These are phyloP conservation scores for Blastobotrys americana DNA, from an alignment of 805 yeast genomes.

Conservation along the genomic window DNA sequence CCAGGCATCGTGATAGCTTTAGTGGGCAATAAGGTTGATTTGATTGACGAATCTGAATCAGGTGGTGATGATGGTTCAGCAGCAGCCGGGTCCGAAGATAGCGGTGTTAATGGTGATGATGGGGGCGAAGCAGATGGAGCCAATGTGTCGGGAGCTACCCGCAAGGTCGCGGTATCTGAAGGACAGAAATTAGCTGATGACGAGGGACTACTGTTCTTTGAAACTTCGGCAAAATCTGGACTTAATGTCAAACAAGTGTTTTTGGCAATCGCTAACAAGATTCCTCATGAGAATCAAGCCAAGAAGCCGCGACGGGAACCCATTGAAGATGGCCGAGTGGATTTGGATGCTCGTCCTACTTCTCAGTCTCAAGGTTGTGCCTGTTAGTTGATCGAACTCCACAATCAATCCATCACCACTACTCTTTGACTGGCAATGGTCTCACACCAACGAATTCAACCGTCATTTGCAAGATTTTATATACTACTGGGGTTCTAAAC, in stretches of 20 bases:
- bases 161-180: slow-evolving; percentile 80
- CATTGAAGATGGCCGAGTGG: slow-evolving; percentile 9
- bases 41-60: slow-evolving; percentile 39
- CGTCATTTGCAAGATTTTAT: no score
- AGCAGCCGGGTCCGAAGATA: slow-evolving; percentile 16
- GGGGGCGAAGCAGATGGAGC: slow-evolving; percentile 22
- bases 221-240: slow-evolving; percentile 90
- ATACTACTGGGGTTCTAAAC: no score
- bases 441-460: no score
- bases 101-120: slow-evolving; percentile 24
- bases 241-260: slow-evolving; percentile 87
- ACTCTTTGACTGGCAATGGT: no score
- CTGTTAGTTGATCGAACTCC: slow-evolving; percentile 6
- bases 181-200: slow-evolving; percentile 85
- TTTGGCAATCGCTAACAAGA: slow-evolving; percentile 78
- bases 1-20: slow-evolving; percentile 86
- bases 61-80: slow-evolving; percentile 31
- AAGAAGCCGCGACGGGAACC: slow-evolving; percentile 14
- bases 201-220: slow-evolving; percentile 84
- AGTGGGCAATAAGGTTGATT: slow-evolving; percentile 87
- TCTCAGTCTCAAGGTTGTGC: slow-evolving; percentile 11
- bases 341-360: slow-evolving; percentile 10
- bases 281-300: slow-evolving; percentile 45
- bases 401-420: no score
- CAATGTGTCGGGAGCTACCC: slow-evolving; percentile 40